phyloP scores from a whole-genome alignment of 2,329 filamentous ascomycete species.

The Neophaeococcomyces mojaviensis region DNA sequence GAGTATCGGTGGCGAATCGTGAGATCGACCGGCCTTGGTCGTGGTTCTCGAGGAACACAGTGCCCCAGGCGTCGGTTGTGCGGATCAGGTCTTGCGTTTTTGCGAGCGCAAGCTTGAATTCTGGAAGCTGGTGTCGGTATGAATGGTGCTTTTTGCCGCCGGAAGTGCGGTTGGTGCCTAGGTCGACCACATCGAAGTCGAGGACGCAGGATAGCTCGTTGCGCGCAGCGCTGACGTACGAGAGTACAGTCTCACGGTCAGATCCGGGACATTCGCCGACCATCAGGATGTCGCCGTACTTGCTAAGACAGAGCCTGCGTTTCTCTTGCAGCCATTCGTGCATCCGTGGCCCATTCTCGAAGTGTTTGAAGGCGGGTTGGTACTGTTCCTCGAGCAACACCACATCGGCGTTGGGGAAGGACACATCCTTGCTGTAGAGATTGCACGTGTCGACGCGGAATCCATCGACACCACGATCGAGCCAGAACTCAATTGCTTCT shows the following conservation, averaged over 20 bases:
- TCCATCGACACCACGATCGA: constrained; percentile 60
- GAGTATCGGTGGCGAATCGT: constrained; percentile 45
- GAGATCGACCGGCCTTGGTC: constrained; percentile 55
- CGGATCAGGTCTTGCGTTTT: constrained; percentile 51
- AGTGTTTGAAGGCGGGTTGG: constrained; percentile 48
- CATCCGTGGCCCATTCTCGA: constrained; percentile 48
- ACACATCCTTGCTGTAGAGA: constrained; percentile 21
- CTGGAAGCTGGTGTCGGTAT: constrained; percentile 29
- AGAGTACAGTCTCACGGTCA: constrained; percentile 44
- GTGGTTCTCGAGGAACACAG: constrained; percentile 59
- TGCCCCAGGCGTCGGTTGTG: constrained; percentile 55
- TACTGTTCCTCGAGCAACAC: constrained; percentile 33
- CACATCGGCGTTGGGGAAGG: constrained; percentile 27
- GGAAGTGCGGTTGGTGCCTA: constrained; percentile 12
- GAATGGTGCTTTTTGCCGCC: constrained; percentile 21
- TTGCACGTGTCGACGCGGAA: constrained; percentile 53
- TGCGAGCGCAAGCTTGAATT: constrained; percentile 46
- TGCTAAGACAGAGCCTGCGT: constrained; percentile 44
- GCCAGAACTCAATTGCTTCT: constrained; percentile 65
- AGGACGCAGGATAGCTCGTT: constrained; percentile 65
- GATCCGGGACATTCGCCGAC: constrained; percentile 52
- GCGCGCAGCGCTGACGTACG: constrained; percentile 39
- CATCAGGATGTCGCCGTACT: constrained; percentile 53
- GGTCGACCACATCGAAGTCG: constrained; percentile 53
- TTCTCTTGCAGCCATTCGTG: constrained; percentile 52